Evolutionary conservation across 257 asterid genomes (phyloP), one percentile per base, ranked within the genome.

Genomic region (Plantago elongata): DNA sequence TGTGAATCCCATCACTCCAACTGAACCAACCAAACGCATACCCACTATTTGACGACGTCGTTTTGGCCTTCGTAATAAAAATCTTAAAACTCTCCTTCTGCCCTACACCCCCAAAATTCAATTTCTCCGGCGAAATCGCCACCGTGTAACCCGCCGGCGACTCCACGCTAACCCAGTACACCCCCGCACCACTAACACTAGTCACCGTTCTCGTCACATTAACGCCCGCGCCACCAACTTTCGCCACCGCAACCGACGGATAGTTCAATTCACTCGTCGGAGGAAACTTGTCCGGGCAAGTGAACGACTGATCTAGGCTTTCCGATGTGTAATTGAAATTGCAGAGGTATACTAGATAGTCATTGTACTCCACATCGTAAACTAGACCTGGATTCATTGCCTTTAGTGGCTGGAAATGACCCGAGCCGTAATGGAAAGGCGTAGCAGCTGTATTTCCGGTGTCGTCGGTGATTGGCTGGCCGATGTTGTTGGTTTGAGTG

Each of bases 1-100:
- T 11, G 17, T 73, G 74, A 40, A 45, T 51, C 58, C 74, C 74
- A 60, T 71, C 72, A 52, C 45, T 71, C 76, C 76, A 71, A 0
- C 45, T 48, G 45, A 48, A 72, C 72, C 62, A 61, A 29, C 77
- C 77, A 61, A 72, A 66, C 16, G 65, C 61, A 17, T 72, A 43
- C 30, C 37, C 62, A 13, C 27, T 62, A 13, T 3, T 11, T 15
- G 37, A 0, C 38, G n/a, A 42, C 27, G 1, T 5, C n/a, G n/a
- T 5, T 5, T 42, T 18, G 0, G 27, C 18, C 40, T 0, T 0
- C 18, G 8, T 67, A 12, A 72, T 68, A n/a, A 55, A 42, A 37
- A 72, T 43, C 7, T 3, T 54, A 57, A 72, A 72, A 17, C 38
- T 57, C 62, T 40, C 13, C 38, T 0, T 70, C 7, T 70, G 61